Conservation (phyloP, 768 basidiomycete species). For the Tricholoma furcatifolium region DNA sequence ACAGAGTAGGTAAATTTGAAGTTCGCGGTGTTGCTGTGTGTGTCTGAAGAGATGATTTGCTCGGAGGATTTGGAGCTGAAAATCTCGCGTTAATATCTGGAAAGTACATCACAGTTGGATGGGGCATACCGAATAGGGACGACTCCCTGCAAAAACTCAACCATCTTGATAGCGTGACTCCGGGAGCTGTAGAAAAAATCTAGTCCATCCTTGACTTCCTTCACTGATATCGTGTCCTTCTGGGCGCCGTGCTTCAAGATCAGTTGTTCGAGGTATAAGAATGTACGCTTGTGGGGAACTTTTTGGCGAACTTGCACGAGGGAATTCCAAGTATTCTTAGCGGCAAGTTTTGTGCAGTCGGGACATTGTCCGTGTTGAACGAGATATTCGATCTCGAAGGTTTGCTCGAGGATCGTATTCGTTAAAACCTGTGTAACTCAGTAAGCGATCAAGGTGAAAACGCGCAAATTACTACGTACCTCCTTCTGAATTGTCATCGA, state of each 20-base stretch:
- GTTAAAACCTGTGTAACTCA: constrained; percentile 69
- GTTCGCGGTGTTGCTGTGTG: constrained; percentile 89
- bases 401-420: constrained; percentile 94
- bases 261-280: constrained; percentile 95
- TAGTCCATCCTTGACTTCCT: constrained; percentile 91
- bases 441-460: neutral
- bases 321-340: constrained; percentile 99
- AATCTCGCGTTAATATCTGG: neutral
- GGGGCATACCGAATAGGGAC: constrained; percentile 78
- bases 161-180: constrained; percentile 94
- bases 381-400: constrained; percentile 95
- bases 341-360: constrained; percentile 89
- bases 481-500: constrained; percentile 99
- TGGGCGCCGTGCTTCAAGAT: constrained; percentile 96
- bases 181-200: constrained; percentile 96
- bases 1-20: constrained; percentile 98
- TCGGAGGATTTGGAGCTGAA: constrained; percentile 88
- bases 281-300: constrained; percentile 96
- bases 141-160: constrained; percentile 85
- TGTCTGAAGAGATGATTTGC: constrained; percentile 90
- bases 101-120: constrained; percentile 2
- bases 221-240: constrained; percentile 92
- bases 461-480: constrained; percentile 40
- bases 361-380: constrained; percentile 95
- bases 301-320: constrained; percentile 99